These are phyloP conservation scores for Amphibolis antarctica DNA, from an alignment of 106 monocot species.

Conservation along the genomic window DNA sequence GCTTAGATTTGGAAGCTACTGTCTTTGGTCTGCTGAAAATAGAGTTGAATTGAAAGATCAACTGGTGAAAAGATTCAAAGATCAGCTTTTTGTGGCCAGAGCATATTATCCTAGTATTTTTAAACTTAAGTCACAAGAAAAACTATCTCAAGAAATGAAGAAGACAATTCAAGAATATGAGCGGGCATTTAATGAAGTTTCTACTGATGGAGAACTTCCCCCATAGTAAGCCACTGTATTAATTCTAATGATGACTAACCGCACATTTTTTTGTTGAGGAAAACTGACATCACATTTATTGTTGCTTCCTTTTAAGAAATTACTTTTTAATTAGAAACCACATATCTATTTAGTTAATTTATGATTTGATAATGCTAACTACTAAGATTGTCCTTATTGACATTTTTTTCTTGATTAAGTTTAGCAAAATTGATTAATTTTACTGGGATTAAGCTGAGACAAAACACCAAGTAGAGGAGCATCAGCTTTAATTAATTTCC, in stretches of 20 bases:
- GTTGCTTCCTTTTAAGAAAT: neutral
- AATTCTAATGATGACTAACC: neutral
- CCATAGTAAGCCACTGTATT: constrained; percentile 26
- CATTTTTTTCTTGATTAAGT: no score
- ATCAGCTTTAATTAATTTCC: no score
- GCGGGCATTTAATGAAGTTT: constrained; percentile 48
- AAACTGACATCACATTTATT: neutral
- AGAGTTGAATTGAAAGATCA: constrained; percentile 41
- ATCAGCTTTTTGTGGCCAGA: constrained; percentile 70
- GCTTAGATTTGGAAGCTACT: constrained; percentile 51
- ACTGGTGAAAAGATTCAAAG: constrained; percentile 42
- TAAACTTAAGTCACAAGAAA: constrained; percentile 36
- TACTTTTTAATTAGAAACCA: neutral
- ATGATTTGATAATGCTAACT: no score
- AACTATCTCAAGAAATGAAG: constrained; percentile 42
- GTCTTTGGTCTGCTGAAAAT: constrained; percentile 40
- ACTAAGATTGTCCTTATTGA: no score
- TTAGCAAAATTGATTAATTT: no score
- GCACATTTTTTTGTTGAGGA: no score
- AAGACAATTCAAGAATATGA: constrained; percentile 73
- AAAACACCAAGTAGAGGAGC: no score
- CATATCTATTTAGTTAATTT: no score
- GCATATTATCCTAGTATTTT: constrained; percentile 72
- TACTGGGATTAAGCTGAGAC: no score
- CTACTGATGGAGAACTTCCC: constrained; percentile 50